Base-by-base conservation (phyloP, 2,329 filamentous ascomycete genomes). In the Paecilomyces sp. region DNA sequence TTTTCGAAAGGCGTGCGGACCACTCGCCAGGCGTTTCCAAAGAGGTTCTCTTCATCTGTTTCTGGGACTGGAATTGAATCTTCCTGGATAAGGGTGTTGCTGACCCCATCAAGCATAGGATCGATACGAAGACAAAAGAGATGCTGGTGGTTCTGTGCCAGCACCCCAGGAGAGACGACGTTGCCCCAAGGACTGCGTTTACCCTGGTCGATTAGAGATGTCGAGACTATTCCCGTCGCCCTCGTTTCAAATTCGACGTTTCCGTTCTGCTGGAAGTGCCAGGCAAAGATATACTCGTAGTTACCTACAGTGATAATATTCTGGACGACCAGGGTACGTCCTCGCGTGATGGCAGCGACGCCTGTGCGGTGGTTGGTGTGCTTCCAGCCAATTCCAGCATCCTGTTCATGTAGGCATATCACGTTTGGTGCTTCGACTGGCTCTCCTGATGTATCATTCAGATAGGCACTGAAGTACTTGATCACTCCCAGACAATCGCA, bases 101-200 rank as follows among this genome's bases (percentile, higher is more conserved):
- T 66, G 66, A 81, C 75, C 24, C 80, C 75, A 63, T 88, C 85
- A 47, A 88, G 80, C 8, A 83, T 83, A 0, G 87, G 86, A 64
- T 90, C 87, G 55, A 90, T 83, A 1, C 87, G 80, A 51, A 85
- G 73, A 25, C 79, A 82, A 68, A 90, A 89, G 52, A 90, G 79
- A 72, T 90, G 88, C 69, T 90, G 88, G 64, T 90, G 87, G 70
- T 88, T 86, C 61, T 85, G 85, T 0, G 87, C 88, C 1, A 90
- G 74, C 0, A 87, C 83, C 0, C 87, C 87, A 0, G 84, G 82
- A 0, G 80, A 79, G 1, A 90, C 86, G 2, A 88, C 81, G 58
- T 84, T 89, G 33, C 85, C 86, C 68, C 81, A 88, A 6, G 76
- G 71, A 24, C 66, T 76, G 1, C 79, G 82, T 64, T 82, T 81